Percentiles rank a stretch among this genome's conserved stretches.
These are phyloP conservation scores for Gnaphalium uliginosum DNA, from an alignment of 129 eudicot genomes.

Conservation along the genomic window DNA sequence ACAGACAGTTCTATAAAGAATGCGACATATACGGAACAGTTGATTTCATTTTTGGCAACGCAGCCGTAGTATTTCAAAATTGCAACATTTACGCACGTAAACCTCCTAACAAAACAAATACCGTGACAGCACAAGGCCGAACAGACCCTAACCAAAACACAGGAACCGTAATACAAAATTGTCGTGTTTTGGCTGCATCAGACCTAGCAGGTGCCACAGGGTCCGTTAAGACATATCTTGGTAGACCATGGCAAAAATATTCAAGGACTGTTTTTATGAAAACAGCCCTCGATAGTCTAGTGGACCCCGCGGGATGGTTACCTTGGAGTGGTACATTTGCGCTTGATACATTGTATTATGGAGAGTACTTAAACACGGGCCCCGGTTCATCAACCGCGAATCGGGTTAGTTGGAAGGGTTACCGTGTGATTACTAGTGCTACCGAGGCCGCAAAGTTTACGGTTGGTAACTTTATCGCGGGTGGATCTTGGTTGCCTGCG, in stretches of 20 bases:
- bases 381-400: slow-evolving; percentile 43
- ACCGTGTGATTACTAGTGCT: slow-evolving; percentile 47
- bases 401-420: slow-evolving; percentile 55
- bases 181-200: slow-evolving; percentile 42
- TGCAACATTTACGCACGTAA: slow-evolving; percentile 54
- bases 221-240: slow-evolving; percentile 45
- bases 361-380: slow-evolving; percentile 51
- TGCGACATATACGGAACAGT: slow-evolving; percentile 63
- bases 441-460: slow-evolving; percentile 46
- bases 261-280: slow-evolving; percentile 53
- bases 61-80: slow-evolving; percentile 51
- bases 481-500: slow-evolving; percentile 57
- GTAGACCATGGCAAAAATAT: slow-evolving; percentile 56
- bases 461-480: slow-evolving; percentile 50
- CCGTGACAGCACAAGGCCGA: slow-evolving; percentile 61
- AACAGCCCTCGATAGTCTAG: slow-evolving; percentile 34
- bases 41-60: slow-evolving; percentile 57
- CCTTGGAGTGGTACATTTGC: slow-evolving; percentile 58
- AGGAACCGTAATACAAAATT: slow-evolving; percentile 52
- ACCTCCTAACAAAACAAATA: slow-evolving; percentile 49
- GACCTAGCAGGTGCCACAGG: slow-evolving; percentile 35
- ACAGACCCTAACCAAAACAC: slow-evolving; percentile 61
- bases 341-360: slow-evolving; percentile 47
- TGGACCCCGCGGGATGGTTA: slow-evolving; percentile 52
- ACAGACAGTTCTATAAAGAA: slow-evolving; percentile 45